Base-by-base conservation (phyloP, 192 early-diverging fungal genomes). In the Coemansia sp. region DNA sequence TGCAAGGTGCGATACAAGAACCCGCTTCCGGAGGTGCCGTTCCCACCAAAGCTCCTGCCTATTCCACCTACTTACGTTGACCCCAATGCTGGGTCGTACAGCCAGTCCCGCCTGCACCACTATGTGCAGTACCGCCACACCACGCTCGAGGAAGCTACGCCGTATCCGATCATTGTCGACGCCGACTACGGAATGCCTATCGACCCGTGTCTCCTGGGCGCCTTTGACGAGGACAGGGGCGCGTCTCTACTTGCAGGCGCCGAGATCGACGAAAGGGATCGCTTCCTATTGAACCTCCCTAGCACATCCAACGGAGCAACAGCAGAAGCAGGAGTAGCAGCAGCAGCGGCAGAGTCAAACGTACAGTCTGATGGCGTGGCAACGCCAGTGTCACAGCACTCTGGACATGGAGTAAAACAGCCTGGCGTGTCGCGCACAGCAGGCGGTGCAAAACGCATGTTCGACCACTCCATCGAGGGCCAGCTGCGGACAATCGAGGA, bases 1-100 rank as follows among this genome's bases (percentile, higher is more conserved):
- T 84, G 79, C 73, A 81, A 76, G 59, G 72, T 81, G 33, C 74
- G 79, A 33, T 84, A 84, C 58, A 74, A 78, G 34, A 84, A 84
- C 58, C 74, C 83, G 39, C 61, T 84, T 23, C 83, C 83, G 26
- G 60, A 66, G 35, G 72, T 84, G 5, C 83, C 83, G 2, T 81
- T 84, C 40, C 79, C 83, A 13, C 83, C 79, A 63, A 84, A 84
- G 61, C 75, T 84, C 13, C 70, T 84, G 45, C 71, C 78, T n/a
- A 71, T 82, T 58, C 80, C 80, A 23, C 80, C 80, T 9, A 82
- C 80, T 5, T 77, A 82, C 20, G 75, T 81, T 4, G 73, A 81
- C 58, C 52, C 83, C 21, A 67, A 60, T 48, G 78, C 64, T 3
- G 80, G 80, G 7, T 77, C 74, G 29, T 78, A 78, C 63, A 76